These are phyloP conservation scores for Diphasiastrum complanatum DNA, from an alignment of 83 land plant genomes.

Conservation along the genomic window DNA sequence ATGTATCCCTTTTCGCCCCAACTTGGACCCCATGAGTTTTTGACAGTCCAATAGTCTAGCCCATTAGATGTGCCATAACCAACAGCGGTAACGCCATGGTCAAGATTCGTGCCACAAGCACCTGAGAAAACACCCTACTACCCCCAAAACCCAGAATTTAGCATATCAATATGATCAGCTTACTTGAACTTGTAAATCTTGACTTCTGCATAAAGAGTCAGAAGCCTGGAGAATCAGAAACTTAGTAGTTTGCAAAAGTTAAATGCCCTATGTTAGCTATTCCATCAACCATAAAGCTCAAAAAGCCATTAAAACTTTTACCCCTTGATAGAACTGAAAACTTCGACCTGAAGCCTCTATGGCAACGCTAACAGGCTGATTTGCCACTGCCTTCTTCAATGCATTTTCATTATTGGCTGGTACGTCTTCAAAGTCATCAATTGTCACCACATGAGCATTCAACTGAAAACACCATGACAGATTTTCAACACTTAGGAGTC, in stretches of 20 bases:
- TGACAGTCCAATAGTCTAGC: background rate
- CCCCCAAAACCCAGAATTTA: too few species aligned
- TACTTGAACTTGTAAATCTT: too few species aligned
- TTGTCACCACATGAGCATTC: background rate
- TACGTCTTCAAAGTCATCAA: conserved; percentile 11
- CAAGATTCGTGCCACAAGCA: too few species aligned
- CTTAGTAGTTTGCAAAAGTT: too few species aligned
- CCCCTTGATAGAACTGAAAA: conserved; percentile 2
- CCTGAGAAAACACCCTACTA: background rate
- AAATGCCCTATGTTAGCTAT: too few species aligned
- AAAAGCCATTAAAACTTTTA: too few species aligned
- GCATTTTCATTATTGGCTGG: conserved; percentile 3
- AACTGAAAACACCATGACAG: background rate
- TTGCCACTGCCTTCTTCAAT: conserved; percentile 22
- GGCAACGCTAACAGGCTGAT: conserved; percentile 19
- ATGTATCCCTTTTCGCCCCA: conserved; percentile 15
- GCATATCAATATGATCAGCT: too few species aligned
- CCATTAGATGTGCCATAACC: conserved; percentile 4
- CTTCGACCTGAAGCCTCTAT: background rate
- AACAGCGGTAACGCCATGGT: too few species aligned
- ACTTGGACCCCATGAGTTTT: conserved; percentile 13
- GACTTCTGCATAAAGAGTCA: too few species aligned
- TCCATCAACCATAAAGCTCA: too few species aligned
- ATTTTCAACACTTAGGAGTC: too few species aligned
- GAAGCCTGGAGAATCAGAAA: too few species aligned